These are phyloP conservation scores for Trypanosoma boissoni DNA, from an alignment of 208 protist genomes.

Conservation along the genomic window DNA sequence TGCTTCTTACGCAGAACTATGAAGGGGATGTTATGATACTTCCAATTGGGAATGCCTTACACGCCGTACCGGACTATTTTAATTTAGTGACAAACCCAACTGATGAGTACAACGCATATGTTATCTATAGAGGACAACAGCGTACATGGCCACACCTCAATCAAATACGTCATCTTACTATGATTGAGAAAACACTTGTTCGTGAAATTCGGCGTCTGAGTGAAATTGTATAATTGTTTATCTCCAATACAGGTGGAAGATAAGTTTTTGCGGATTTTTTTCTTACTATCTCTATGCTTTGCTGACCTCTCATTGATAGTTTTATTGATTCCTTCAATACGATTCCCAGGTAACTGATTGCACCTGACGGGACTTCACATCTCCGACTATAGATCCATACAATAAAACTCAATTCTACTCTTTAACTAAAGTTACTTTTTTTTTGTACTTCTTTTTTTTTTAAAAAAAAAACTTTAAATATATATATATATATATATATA, in stretches of 20 bases:
- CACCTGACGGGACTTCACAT: too few species aligned
- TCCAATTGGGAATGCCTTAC: constrained; percentile 46
- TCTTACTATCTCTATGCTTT: too few species aligned
- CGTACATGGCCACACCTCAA: constrained; percentile 65
- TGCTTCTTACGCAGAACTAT: constrained; percentile 56
- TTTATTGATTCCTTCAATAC: too few species aligned
- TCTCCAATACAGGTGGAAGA: neutral
- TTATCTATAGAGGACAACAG: constrained; percentile 35
- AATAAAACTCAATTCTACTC: too few species aligned
- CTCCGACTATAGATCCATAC: too few species aligned
- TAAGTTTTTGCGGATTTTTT: too few species aligned
- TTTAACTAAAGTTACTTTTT: too few species aligned
- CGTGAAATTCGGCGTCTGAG: constrained; percentile 31
- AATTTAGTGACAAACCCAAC: constrained; percentile 68
- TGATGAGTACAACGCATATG: constrained; percentile 55
- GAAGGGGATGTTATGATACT: constrained; percentile 66
- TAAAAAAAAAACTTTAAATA: neutral
- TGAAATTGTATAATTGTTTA: too few species aligned
- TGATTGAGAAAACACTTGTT: constrained; percentile 42
- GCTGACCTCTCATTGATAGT: too few species aligned
- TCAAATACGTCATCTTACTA: constrained; percentile 40
- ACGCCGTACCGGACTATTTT: constrained; percentile 54
- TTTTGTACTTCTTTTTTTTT: constrained; percentile 3
- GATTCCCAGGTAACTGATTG: too few species aligned
- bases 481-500: constrained; percentile 5